phyloP scores from a whole-genome alignment of 1,139 yeast species.

The Waltiozyma sp. region DNA sequence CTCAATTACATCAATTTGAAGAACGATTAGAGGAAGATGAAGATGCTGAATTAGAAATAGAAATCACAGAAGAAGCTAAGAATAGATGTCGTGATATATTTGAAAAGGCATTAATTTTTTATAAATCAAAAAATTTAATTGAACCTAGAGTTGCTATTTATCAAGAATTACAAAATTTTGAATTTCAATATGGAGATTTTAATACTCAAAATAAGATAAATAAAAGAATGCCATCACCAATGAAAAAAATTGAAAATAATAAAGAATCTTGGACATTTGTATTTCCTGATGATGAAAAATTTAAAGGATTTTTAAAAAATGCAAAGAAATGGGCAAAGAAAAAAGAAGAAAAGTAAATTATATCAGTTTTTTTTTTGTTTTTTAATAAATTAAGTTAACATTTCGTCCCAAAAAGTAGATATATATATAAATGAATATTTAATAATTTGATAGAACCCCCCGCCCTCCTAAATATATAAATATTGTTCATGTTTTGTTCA shows the following conservation, averaged over 20 bases:
- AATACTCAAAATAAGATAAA: conserved; percentile 28
- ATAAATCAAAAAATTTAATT: conserved; percentile 27
- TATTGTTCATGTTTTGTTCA: background rate
- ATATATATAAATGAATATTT: too few relatives aligned
- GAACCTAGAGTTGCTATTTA: conserved; percentile 43
- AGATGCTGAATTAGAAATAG: conserved; percentile 39
- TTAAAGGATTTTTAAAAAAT: conserved; percentile 46
- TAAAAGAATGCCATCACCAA: conserved; percentile 45
- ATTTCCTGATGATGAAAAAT: conserved; percentile 51
- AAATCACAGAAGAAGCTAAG: conserved; percentile 40
- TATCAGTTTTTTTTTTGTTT: too few relatives aligned
- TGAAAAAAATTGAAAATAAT: conserved; percentile 40
- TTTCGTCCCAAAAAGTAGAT: too few relatives aligned
- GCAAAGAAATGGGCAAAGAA: conserved; percentile 52
- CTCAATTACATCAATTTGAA: conserved; percentile 32
- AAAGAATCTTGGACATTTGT: conserved; percentile 53
- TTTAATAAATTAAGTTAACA: too few relatives aligned
- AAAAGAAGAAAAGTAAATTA: conserved; percentile 5
- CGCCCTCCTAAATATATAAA: too few relatives aligned
- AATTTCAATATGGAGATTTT: conserved; percentile 46
- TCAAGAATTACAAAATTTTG: conserved; percentile 61
- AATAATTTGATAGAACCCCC: too few relatives aligned
- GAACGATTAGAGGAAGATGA: conserved; percentile 26
- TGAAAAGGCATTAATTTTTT: conserved; percentile 38
- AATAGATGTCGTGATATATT: conserved; percentile 44